Evolutionary conservation across 192 early-diverging fungal species (phyloP).

Genomic region (Coemansia sp.): DNA sequence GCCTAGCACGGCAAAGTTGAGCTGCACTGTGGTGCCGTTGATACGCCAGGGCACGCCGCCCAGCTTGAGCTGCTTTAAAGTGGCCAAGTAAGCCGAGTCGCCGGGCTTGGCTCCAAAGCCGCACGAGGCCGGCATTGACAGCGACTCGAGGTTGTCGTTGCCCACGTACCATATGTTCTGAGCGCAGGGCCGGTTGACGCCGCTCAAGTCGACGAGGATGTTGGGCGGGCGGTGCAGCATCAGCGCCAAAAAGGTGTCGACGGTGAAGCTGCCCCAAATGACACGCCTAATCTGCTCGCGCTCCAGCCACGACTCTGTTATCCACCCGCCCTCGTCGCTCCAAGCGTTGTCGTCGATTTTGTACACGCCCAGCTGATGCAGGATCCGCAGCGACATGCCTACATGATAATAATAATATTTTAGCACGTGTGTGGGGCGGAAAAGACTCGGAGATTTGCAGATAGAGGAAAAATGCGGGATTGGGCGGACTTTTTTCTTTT

Average conservation of each 20-base stretch:
- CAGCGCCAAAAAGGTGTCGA: slow-evolving; percentile 50
- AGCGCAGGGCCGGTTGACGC: slow-evolving; percentile 53
- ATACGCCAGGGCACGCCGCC: slow-evolving; percentile 36
- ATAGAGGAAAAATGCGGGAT: background rate
- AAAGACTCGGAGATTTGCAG: slow-evolving; percentile 8
- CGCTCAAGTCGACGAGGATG: slow-evolving; percentile 47
- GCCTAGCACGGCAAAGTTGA: slow-evolving; percentile 51
- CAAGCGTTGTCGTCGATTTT: slow-evolving; percentile 46
- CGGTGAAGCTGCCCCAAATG: slow-evolving; percentile 46
- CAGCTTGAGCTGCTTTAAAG: slow-evolving; percentile 36
- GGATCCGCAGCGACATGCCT: slow-evolving; percentile 41
- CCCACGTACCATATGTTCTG: slow-evolving; percentile 52
- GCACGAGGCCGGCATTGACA: slow-evolving; percentile 9
- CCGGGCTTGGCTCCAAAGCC: slow-evolving; percentile 17
- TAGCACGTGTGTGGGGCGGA: slow-evolving; percentile 9
- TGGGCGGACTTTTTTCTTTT: background rate
- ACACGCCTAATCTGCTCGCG: slow-evolving; percentile 51
- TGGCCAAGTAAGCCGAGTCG: slow-evolving; percentile 43
- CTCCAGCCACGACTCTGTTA: slow-evolving; percentile 50
- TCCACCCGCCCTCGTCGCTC: slow-evolving; percentile 41
- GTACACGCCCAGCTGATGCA: slow-evolving; percentile 52
- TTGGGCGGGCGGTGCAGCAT: slow-evolving; percentile 47
- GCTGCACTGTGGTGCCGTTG: slow-evolving; percentile 46
- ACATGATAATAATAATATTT: slow-evolving; percentile 13
- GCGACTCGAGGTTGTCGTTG: slow-evolving; percentile 42